Conservation (phyloP, 108 stramenopile genomes). For the Pseudonitzschia pungens region DNA sequence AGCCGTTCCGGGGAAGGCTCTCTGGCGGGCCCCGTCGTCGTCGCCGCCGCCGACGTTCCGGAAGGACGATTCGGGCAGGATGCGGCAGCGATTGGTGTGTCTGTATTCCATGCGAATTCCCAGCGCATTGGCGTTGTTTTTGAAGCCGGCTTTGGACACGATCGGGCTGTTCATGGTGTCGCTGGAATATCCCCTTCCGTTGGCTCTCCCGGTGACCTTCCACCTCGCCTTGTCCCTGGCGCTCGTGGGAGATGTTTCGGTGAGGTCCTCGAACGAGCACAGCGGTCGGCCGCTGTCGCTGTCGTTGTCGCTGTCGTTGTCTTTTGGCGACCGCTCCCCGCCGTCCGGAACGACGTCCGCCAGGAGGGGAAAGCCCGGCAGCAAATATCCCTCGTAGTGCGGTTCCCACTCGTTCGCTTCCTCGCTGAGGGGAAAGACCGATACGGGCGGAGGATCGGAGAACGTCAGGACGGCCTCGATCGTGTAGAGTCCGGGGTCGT, state of each 20-base stretch:
- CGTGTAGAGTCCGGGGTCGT: constrained; percentile 64
- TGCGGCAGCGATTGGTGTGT: not conserved
- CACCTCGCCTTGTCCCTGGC: constrained; percentile 30
- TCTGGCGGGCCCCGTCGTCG: not conserved
- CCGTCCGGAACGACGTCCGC: constrained; percentile 21
- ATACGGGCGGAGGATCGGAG: constrained; percentile 52
- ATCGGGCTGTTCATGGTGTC: not conserved
- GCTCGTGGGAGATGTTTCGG: constrained; percentile 23
- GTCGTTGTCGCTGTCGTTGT: no score
- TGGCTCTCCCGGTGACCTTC: constrained; percentile 27
- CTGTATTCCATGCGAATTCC: constrained; percentile 56
- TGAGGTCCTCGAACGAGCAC: constrained; percentile 35
- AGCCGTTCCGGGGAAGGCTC: not conserved
- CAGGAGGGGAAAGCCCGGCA: constrained; percentile 62
- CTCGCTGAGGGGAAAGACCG: constrained; percentile 44
- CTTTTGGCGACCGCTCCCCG: not conserved
- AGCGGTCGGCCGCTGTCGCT: not conserved
- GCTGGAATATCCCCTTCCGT: constrained; percentile 25
- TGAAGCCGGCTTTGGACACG: constrained; percentile 50
- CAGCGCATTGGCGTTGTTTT: constrained; percentile 54
- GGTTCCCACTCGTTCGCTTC: constrained; percentile 29
- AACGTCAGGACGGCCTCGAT: constrained; percentile 75
- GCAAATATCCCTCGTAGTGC: constrained; percentile 74
- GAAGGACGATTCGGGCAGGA: not conserved
- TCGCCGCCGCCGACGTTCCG: no score